These are phyloP conservation scores for Microthlaspi erraticum DNA, from an alignment of 345 rosid genomes.

Conservation along the genomic window DNA sequence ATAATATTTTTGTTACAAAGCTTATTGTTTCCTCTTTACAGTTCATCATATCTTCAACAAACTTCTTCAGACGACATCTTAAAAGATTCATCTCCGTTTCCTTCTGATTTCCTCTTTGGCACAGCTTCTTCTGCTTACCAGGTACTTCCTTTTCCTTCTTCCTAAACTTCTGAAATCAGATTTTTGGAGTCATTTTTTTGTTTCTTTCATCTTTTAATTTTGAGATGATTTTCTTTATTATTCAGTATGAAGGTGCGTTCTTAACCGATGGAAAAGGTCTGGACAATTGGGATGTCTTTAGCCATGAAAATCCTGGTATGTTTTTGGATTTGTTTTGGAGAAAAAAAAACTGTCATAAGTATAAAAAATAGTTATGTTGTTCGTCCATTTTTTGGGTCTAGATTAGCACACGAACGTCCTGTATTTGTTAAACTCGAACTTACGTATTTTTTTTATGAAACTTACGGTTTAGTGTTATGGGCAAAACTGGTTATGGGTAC, in stretches of 20 bases:
- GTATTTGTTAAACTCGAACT: no score
- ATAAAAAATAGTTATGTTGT: background rate
- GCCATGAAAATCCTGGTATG: conserved; percentile 45
- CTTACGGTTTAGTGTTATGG: no score
- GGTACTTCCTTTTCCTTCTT: conserved; percentile 39
- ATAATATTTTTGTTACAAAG: conserved; percentile 25
- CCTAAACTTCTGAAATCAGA: background rate
- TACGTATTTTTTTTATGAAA: background rate
- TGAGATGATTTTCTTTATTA: background rate
- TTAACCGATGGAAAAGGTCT: conserved; percentile 58
- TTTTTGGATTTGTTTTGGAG: background rate
- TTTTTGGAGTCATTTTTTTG: background rate
- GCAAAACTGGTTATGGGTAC: no score
- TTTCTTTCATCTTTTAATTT: background rate
- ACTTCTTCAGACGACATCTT: background rate
- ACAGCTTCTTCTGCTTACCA: conserved; percentile 85
- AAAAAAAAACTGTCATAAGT: background rate
- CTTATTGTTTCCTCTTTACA: conserved; percentile 26
- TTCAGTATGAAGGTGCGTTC: conserved; percentile 63
- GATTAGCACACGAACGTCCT: background rate
- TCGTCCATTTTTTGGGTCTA: background rate
- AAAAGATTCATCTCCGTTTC: conserved; percentile 43
- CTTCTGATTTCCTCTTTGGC: conserved; percentile 70
- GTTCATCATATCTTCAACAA: conserved; percentile 23
- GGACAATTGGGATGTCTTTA: conserved; percentile 62